Conservation (phyloP, 192 early-diverging fungal species). For the Entomortierella chlamydospora region DNA sequence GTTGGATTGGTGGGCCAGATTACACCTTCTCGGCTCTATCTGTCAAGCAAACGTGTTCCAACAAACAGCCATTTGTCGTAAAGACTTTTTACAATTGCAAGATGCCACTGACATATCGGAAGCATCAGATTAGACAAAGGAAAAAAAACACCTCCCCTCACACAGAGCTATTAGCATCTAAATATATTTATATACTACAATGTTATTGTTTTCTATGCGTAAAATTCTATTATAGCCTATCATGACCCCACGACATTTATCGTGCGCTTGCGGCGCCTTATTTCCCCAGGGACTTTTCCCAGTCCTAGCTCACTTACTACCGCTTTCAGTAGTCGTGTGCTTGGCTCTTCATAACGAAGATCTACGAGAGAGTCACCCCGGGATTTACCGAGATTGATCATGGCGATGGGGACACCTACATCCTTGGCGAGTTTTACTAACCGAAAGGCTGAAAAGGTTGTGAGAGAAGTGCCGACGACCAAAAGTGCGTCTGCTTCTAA, state of each 20-base stretch:
- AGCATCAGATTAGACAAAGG: too few species aligned
- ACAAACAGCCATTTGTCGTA: background rate
- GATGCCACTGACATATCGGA: too few species aligned
- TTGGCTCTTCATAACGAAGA: slow-evolving; percentile 59
- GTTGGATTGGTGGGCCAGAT: slow-evolving; percentile 40
- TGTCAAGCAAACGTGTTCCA: background rate
- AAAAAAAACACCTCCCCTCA: too few species aligned
- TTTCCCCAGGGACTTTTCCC: slow-evolving; percentile 21
- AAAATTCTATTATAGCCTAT: too few species aligned
- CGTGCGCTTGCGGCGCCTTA: slow-evolving; percentile 4
- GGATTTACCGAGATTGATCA: slow-evolving; percentile 82
- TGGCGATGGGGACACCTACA: slow-evolving; percentile 67
- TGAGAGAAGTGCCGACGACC: slow-evolving; percentile 83
- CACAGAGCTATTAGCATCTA: too few species aligned
- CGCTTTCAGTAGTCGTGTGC: slow-evolving; percentile 47
- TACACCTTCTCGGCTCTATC: slow-evolving; percentile 26
- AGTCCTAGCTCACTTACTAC: slow-evolving; percentile 29
- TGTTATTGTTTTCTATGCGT: too few species aligned
- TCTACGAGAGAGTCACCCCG: slow-evolving; percentile 73
- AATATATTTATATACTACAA: too few species aligned
- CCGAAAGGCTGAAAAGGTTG: slow-evolving; percentile 86
- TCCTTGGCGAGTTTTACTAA: slow-evolving; percentile 75
- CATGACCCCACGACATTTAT: slow-evolving; percentile 47
- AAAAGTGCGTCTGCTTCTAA: slow-evolving; percentile 71
- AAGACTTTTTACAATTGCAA: too few species aligned